phyloP scores from a whole-genome alignment of 2,329 filamentous ascomycete genomes.

The Exophiala alcalophila region DNA sequence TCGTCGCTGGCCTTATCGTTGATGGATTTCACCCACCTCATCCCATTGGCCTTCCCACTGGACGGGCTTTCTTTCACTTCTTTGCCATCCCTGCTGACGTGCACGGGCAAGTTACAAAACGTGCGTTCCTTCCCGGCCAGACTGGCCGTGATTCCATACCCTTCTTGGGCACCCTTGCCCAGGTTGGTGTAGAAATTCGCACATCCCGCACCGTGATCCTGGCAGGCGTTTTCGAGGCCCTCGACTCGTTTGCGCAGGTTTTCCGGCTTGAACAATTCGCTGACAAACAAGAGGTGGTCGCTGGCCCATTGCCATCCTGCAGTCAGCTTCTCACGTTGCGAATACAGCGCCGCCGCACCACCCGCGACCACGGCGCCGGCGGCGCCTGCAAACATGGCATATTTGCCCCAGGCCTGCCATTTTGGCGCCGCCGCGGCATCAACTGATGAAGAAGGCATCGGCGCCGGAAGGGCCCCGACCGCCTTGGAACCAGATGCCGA shows the following conservation, averaged over 20 bases:
- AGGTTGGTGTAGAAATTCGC: constrained; percentile 84
- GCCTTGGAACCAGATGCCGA: constrained; percentile 21
- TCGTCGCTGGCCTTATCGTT: constrained; percentile 81
- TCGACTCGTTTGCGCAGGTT: constrained; percentile 73
- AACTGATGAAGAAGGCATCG: constrained; percentile 32
- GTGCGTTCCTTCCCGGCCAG: constrained; percentile 64
- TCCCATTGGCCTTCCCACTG: constrained; percentile 39
- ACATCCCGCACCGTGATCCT: constrained; percentile 47
- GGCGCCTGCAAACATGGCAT: constrained; percentile 81
- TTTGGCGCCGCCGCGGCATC: constrained; percentile 48
- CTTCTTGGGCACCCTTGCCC: constrained; percentile 60
- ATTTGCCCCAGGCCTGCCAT: constrained; percentile 80
- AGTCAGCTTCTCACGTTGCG: constrained; percentile 75
- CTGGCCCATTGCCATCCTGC: constrained; percentile 77
- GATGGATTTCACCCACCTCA: constrained; percentile 64
- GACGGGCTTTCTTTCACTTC: constrained; percentile 30
- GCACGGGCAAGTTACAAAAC: constrained; percentile 74
- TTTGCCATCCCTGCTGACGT: constrained; percentile 21
- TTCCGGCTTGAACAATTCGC: constrained; percentile 78
- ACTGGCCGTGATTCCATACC: constrained; percentile 48
- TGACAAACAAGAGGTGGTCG: constrained; percentile 90
- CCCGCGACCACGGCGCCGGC: constrained; percentile 75
- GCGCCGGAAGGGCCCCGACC: constrained; percentile 33
- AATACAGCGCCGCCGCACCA: constrained; percentile 79
- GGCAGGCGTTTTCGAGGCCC: constrained; percentile 61